Percentiles rank a stretch among this genome's conserved stretches.
Evolutionary conservation across 306 rosid species (phyloP).

Genomic region (Corylus heterophylla): DNA sequence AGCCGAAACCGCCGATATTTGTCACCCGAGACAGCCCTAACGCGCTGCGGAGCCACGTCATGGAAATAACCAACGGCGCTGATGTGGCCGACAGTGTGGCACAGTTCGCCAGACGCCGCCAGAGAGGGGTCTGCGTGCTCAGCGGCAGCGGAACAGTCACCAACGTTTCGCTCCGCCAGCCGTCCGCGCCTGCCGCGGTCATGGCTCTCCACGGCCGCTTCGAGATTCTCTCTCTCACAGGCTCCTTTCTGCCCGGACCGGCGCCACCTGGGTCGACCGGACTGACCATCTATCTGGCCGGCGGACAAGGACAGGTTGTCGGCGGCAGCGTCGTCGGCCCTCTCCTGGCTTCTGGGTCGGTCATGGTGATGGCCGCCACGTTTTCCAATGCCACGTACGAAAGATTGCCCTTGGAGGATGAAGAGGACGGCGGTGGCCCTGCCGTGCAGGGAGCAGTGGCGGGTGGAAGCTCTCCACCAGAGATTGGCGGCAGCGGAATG

Average conservation of each 20-base stretch:
- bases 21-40: constrained; percentile 90
- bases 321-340: constrained; percentile 83
- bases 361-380: constrained; percentile 76
- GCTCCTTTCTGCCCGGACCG: constrained; percentile 71
- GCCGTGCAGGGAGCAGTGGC: constrained; percentile 21
- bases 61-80: constrained; percentile 76
- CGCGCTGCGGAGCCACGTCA: constrained; percentile 77
- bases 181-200: constrained; percentile 54
- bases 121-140: constrained; percentile 68
- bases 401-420: constrained; percentile 66
- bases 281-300: constrained; percentile 68
- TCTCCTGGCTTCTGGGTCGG: constrained; percentile 68
- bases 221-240: constrained; percentile 72
- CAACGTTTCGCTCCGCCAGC: constrained; percentile 73
- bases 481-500: constrained; percentile 27
- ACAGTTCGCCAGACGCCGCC: constrained; percentile 72
- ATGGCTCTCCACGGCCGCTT: constrained; percentile 72
- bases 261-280: constrained; percentile 65
- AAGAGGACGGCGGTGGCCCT: constrained; percentile 47
- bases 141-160: constrained; percentile 70
- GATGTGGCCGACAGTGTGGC: constrained; percentile 61
- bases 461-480: constrained; percentile 33
- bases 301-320: constrained; percentile 79
- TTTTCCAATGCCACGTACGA: constrained; percentile 80
- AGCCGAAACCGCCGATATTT: constrained; percentile 71